Conservation (phyloP, 2,329 filamentous ascomycete species). For the Apiospora marii region DNA sequence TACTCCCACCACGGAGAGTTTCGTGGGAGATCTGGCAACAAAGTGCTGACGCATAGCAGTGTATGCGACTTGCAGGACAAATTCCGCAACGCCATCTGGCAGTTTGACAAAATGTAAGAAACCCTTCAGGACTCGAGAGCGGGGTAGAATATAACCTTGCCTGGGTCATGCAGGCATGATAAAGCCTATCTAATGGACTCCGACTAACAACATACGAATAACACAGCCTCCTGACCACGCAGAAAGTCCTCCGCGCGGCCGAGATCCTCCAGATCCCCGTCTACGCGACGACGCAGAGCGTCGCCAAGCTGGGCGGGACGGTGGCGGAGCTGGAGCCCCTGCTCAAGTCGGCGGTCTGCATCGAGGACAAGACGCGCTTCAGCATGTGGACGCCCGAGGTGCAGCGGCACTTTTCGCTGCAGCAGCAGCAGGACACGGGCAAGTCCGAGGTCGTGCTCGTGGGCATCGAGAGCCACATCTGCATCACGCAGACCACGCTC, state of each 20-base stretch:
- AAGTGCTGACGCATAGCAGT: conserved; percentile 53
- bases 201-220: conserved; percentile 23
- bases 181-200: neutral
- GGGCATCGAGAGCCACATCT: conserved; percentile 94
- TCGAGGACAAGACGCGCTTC: conserved; percentile 88
- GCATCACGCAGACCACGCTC: conserved; percentile 89
- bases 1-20: neutral
- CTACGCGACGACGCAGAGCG: conserved; percentile 86
- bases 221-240: conserved; percentile 70
- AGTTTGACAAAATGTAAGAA: conserved; percentile 80
- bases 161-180: neutral
- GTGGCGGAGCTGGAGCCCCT: conserved; percentile 72
- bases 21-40: neutral
- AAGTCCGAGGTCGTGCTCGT: conserved; percentile 73
- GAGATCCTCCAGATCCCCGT: conserved; percentile 77
- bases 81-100: conserved; percentile 82
- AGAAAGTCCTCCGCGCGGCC: conserved; percentile 73
- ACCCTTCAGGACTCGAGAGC: neutral
- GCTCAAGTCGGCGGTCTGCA: conserved; percentile 58
- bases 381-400: conserved; percentile 84
- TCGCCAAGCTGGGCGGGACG: conserved; percentile 78
- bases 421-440: conserved; percentile 33
- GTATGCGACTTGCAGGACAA: conserved; percentile 96
- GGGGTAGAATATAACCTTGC: too few relatives aligned
- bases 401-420: conserved; percentile 43